Percentiles rank a stretch among this genome's conserved stretches.
These are phyloP conservation scores for Lunasporangiospora selenospora DNA, from an alignment of 192 early-diverging fungal genomes.

Conservation along the genomic window DNA sequence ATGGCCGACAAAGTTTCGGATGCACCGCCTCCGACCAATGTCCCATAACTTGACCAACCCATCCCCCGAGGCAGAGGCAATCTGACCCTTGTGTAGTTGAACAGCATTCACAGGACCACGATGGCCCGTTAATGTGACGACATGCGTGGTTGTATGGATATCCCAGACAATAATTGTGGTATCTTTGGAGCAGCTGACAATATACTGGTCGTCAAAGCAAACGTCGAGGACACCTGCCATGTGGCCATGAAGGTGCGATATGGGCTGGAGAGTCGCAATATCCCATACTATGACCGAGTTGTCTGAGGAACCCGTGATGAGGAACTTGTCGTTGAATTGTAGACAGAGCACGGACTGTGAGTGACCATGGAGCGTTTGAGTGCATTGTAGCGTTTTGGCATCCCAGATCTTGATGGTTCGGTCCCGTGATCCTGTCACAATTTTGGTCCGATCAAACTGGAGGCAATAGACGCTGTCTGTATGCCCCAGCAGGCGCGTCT, in stretches of 20 bases:
- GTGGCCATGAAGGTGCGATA: conserved; percentile 71
- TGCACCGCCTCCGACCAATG: conserved; percentile 63
- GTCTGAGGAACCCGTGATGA: conserved; percentile 88
- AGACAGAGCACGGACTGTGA: conserved; percentile 75
- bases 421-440: conserved; percentile 81
- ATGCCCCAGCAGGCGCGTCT: conserved; percentile 73
- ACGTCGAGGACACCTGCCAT: conserved; percentile 82
- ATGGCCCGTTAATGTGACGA: conserved; percentile 77
- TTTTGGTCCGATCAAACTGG: conserved; percentile 73
- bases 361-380: conserved; percentile 69
- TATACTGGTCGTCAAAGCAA: conserved; percentile 69
- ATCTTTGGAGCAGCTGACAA: conserved; percentile 92
- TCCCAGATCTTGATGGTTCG: conserved; percentile 83
- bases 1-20: conserved; percentile 83
- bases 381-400: conserved; percentile 57
- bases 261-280: conserved; percentile 51
- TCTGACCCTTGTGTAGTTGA: conserved; percentile 67
- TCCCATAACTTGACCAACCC: conserved; percentile 84
- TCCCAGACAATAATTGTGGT: conserved; percentile 88
- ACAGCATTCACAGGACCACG: conserved; percentile 94
- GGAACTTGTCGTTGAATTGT: conserved; percentile 71
- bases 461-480: conserved; percentile 87
- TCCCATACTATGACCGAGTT: conserved; percentile 85
- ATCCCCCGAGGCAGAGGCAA: conserved; percentile 88
- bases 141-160: conserved; percentile 58